Conservation (phyloP, 257 asterid genomes). For the Solanum verrucosum region DNA sequence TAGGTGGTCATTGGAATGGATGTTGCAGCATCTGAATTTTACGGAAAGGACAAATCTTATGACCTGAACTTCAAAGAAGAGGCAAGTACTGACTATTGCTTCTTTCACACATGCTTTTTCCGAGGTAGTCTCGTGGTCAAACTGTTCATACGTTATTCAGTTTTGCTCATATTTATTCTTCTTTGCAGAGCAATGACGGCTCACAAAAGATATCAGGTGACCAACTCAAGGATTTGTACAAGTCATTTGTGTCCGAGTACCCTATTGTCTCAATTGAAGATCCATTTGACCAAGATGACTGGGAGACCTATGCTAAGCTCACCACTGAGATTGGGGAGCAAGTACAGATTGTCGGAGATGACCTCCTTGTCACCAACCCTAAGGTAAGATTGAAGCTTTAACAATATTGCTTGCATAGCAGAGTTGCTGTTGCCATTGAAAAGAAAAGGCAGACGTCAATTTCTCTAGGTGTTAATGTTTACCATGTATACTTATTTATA, state of each 20-base stretch:
- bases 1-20: conserved; percentile 99
- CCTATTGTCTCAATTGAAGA: conserved; percentile 95
- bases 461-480: not conserved
- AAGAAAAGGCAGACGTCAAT: not conserved
- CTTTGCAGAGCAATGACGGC: conserved; percentile 69
- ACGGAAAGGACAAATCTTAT: conserved; percentile 60
- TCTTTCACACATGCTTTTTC: not conserved
- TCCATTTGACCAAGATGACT: conserved; percentile 98
- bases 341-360: conserved; percentile 98
- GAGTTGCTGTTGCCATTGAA: not conserved
- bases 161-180: not conserved
- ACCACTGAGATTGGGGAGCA: conserved; percentile 66
- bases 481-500: not conserved
- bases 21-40: conserved; percentile 98
- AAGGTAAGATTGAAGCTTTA: conserved; percentile 31
- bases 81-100: conserved; percentile 19
- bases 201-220: conserved; percentile 80
- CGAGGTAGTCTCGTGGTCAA: not conserved
- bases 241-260: conserved; percentile 70
- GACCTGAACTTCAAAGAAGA: conserved; percentile 98
- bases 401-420: not conserved
- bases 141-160: not conserved
- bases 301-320: conserved; percentile 74
- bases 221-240: conserved; percentile 86
- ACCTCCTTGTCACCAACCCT: conserved; percentile 93